These are phyloP conservation scores for Chlamydomonas sp. DNA, from an alignment of 139 green algal species.

Conservation along the genomic window DNA sequence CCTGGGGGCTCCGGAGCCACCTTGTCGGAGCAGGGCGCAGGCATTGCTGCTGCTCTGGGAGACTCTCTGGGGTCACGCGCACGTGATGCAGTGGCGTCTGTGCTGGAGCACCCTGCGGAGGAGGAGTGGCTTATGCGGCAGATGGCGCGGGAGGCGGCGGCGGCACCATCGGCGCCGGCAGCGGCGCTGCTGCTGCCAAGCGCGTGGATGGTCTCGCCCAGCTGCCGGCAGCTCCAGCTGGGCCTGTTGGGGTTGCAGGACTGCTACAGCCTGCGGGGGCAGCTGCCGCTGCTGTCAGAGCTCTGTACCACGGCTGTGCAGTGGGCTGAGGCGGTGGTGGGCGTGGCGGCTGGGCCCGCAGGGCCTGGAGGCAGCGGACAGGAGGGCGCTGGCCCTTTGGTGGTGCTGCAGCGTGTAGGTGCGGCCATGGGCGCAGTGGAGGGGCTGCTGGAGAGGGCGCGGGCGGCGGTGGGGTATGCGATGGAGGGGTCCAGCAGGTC, in stretches of 20 bases:
- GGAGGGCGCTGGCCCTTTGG: neutral
- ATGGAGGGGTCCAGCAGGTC: slow-evolving; percentile 1
- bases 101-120: slow-evolving; percentile 23
- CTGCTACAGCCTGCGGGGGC: slow-evolving; percentile 18
- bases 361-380: no score
- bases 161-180: neutral
- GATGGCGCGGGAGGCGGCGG: slow-evolving; percentile 2
- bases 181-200: slow-evolving; percentile 48
- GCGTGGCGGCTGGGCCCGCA: neutral
- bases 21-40: slow-evolving; percentile 31
- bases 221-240: slow-evolving; percentile 51
- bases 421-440: neutral
- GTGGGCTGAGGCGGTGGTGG: neutral
- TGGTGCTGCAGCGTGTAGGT: neutral
- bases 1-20: slow-evolving; percentile 22
- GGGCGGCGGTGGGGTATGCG: neutral
- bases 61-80: neutral
- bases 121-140: slow-evolving; percentile 42
- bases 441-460: neutral
- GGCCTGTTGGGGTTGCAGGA: slow-evolving; percentile 56
- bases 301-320: neutral
- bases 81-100: neutral
- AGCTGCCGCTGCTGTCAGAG: slow-evolving; percentile 33
- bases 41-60: slow-evolving; percentile 31
- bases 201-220: slow-evolving; percentile 45